A percentile compares a stretch with the other conserved stretches of the same genome.
Evolutionary conservation across 768 basidiomycete species (phyloP).

Genomic region (Hortiboletus flavorubellus): DNA sequence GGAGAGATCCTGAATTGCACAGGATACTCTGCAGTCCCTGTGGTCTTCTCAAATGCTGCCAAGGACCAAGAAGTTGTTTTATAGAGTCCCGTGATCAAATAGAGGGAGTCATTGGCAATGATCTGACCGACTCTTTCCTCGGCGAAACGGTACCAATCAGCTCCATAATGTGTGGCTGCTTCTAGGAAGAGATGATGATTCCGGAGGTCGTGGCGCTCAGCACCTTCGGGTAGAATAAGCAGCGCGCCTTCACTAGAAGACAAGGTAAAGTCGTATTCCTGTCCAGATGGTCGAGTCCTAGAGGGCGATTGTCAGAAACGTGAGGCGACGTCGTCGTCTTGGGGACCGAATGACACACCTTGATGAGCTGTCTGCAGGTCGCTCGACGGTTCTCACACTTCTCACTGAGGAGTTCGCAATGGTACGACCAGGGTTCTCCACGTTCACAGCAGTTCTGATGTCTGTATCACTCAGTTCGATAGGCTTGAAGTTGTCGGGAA

Average conservation of each 20-base stretch:
- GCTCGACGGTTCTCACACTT: no score
- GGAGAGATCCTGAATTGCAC: no score
- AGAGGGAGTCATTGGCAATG: no score
- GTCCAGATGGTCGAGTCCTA: background rate
- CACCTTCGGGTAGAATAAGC: slow-evolving; percentile 31
- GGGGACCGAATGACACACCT: background rate
- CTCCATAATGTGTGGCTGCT: no score
- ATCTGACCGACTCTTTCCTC: no score
- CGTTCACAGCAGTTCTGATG: background rate
- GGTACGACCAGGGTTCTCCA: slow-evolving; percentile 7
- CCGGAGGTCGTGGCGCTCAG: background rate
- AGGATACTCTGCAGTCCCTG: no score
- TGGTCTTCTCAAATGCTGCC: no score
- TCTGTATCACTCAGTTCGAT: slow-evolving; percentile 10
- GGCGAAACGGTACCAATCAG: no score
- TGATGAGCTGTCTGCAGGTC: background rate
- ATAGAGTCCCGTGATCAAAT: no score
- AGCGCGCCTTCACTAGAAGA: slow-evolving; percentile 28
- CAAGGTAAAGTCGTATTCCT: slow-evolving; percentile 6
- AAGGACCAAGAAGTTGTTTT: no score
- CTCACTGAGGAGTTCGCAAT: background rate
- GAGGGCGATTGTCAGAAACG: background rate
- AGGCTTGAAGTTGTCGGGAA: slow-evolving; percentile 29
- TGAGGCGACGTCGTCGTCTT: background rate
- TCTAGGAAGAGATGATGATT: no score